A percentile compares a stretch with the other conserved stretches of the same genome.
Evolutionary conservation across 805 yeast genomes (phyloP).

Genomic region (Vanderwaltozyma polyspora): DNA sequence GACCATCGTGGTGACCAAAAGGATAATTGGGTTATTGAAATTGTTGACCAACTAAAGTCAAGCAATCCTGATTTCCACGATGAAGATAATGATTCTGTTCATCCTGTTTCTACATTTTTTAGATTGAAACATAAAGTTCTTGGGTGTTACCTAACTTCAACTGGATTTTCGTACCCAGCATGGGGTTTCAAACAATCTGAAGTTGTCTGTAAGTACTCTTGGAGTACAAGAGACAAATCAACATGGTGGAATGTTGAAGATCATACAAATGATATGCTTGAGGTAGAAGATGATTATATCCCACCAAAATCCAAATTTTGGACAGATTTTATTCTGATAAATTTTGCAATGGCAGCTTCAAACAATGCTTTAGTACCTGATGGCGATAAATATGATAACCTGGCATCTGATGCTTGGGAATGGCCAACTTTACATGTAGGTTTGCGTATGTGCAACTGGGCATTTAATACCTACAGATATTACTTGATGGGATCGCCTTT

Average conservation of each 20-base stretch:
- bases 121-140: conserved; percentile 57
- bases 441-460: conserved; percentile 68
- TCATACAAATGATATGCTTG: conserved; percentile 49
- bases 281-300: conserved; percentile 34
- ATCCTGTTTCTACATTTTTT: conserved; percentile 76
- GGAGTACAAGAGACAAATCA: conserved; percentile 60
- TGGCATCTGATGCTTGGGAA: conserved; percentile 73
- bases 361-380: conserved; percentile 77
- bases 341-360: conserved; percentile 81
- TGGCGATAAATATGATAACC: conserved; percentile 56
- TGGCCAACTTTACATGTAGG: conserved; percentile 79
- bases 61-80: conserved; percentile 16
- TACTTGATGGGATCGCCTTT: conserved; percentile 69
- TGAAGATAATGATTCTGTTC: conserved; percentile 46
- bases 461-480: conserved; percentile 45
- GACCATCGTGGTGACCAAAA: conserved; percentile 52
- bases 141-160: conserved; percentile 77
- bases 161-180: conserved; percentile 72
- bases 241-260: conserved; percentile 84
- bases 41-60: conserved; percentile 45
- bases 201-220: conserved; percentile 69
- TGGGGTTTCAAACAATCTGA: conserved; percentile 99
- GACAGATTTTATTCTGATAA: conserved; percentile 64
- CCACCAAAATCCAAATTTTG: conserved; percentile 67
- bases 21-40: conserved; percentile 70